Evolutionary conservation across 73 alveolate genomes (phyloP).

Genomic region (Tetrahymena elliotti): DNA sequence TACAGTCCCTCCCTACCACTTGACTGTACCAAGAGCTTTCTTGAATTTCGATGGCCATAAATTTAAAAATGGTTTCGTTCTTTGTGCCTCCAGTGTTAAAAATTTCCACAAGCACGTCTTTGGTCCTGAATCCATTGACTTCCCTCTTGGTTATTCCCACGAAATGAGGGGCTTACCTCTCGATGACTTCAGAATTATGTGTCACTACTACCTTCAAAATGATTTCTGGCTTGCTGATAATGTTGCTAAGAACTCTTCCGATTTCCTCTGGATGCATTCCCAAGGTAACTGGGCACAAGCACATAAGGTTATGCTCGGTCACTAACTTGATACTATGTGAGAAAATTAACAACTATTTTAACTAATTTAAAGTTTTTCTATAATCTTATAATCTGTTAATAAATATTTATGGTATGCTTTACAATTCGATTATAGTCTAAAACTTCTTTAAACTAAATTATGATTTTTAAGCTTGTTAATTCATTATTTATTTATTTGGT

Average conservation of each 20-base stretch:
- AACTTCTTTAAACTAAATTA: neutral
- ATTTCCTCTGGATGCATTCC: slow-evolving; percentile 58
- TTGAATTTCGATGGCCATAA: slow-evolving; percentile 76
- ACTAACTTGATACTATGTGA: slow-evolving; percentile 5
- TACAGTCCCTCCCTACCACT: slow-evolving; percentile 65
- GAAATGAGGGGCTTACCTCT: slow-evolving; percentile 49
- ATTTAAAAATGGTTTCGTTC: slow-evolving; percentile 63
- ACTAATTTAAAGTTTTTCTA: neutral
- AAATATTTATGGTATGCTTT: neutral
- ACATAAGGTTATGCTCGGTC: slow-evolving; percentile 14
- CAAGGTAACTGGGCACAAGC: slow-evolving; percentile 52
- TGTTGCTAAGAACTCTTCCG: slow-evolving; percentile 40
- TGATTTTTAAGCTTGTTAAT: neutral
- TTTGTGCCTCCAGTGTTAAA: slow-evolving; percentile 45
- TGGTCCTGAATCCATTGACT: slow-evolving; percentile 57
- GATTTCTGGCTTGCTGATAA: slow-evolving; percentile 43
- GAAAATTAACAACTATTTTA: neutral
- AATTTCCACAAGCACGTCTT: slow-evolving; percentile 45
- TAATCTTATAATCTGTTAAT: neutral
- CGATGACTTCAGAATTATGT: slow-evolving; percentile 58
- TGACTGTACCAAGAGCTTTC: slow-evolving; percentile 61
- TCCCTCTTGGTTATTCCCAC: slow-evolving; percentile 52
- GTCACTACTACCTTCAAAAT: slow-evolving; percentile 24
- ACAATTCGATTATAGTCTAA: neutral
- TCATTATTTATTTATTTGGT: neutral